These are phyloP conservation scores for Tuctoria greenei DNA, from an alignment of 176 grass and related monocot species.

Conservation along the genomic window DNA sequence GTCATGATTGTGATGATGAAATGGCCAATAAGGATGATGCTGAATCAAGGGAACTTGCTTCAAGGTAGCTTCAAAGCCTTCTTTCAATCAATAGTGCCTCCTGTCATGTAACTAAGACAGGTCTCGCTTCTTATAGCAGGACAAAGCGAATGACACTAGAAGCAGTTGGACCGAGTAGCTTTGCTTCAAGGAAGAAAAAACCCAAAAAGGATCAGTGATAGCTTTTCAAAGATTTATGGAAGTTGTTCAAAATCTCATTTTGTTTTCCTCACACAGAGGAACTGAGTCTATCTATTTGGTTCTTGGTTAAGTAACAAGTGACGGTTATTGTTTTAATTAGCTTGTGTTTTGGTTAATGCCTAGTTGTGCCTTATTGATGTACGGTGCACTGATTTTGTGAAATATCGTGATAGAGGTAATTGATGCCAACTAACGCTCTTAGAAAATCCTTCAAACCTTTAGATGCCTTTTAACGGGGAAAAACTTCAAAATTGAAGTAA, in stretches of 20 bases:
- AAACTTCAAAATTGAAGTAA: no score
- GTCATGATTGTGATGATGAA: neutral
- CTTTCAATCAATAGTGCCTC: neutral
- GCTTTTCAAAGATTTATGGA: neutral
- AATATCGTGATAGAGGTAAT: no score
- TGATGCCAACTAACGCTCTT: no score
- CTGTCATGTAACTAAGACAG: neutral
- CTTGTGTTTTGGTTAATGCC: no score
- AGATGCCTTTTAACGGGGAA: no score
- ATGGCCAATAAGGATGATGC: slow-evolving; percentile 50
- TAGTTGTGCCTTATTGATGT: no score
- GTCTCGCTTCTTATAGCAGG: slow-evolving; percentile 44
- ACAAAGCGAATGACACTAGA: slow-evolving; percentile 72
- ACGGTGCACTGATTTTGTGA: no score
- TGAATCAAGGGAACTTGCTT: slow-evolving; percentile 62
- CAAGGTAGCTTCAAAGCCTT: slow-evolving; percentile 44
- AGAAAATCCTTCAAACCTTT: no score
- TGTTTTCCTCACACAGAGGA: neutral
- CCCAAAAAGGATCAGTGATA: slow-evolving; percentile 48
- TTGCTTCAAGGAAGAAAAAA: slow-evolving; percentile 97
- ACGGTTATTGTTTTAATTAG: neutral
- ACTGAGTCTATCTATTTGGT: neutral
- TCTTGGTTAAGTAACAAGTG: neutral
- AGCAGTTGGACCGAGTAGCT: slow-evolving; percentile 82
- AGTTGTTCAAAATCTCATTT: neutral